phyloP scores from a whole-genome alignment of 2,329 filamentous ascomycete species.

The Colletotrichum cordylinicola region DNA sequence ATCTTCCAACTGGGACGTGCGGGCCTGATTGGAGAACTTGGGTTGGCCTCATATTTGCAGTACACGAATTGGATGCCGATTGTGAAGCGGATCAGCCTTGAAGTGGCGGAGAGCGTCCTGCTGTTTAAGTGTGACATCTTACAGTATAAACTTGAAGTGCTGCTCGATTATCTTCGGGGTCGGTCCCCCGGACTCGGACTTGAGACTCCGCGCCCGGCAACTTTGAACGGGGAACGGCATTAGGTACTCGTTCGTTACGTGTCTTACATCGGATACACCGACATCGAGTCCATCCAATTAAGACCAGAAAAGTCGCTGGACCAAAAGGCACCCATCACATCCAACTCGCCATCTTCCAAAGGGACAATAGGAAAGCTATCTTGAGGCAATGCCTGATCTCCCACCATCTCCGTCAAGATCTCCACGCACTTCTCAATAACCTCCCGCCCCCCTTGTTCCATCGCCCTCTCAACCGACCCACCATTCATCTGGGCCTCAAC shows the following conservation, averaged over 20 bases:
- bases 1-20: not conserved
- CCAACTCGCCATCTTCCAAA: not conserved
- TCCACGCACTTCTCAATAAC: not conserved
- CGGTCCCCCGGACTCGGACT: not conserved
- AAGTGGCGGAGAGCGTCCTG: fast-evolving
- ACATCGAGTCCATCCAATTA: not conserved
- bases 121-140: not conserved
- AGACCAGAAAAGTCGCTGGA: not conserved
- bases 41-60: not conserved
- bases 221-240: not conserved
- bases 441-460: not conserved
- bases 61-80: not conserved
- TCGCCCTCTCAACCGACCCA: not conserved
- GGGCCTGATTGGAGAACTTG: not conserved
- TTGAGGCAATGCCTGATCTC: not conserved
- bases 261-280: not conserved
- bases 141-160: not conserved
- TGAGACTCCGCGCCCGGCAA: not conserved
- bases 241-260: not conserved
- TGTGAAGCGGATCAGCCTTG: not conserved
- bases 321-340: not conserved
- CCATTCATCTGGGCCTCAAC: not conserved
- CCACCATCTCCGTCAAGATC: not conserved
- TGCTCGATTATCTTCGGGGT: not conserved
- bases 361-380: not conserved